phyloP scores from a whole-genome alignment of 2,329 filamentous ascomycete genomes.

The Colletotrichum chrysophilum region DNA sequence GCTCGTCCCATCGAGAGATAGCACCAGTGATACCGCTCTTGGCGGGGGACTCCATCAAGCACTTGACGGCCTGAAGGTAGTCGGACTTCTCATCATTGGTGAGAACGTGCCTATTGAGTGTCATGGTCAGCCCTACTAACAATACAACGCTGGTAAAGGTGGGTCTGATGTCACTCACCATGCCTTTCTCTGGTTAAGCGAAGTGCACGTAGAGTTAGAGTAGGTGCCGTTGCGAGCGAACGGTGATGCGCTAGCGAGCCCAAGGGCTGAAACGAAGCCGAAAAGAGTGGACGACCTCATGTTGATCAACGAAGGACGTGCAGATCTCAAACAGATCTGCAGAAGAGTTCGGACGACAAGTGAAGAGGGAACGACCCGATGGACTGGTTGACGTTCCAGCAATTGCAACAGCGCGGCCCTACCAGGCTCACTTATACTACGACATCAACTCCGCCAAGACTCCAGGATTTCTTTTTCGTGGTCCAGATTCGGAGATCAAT shows the following conservation, averaged over 20 bases:
- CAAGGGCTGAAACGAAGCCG: background rate
- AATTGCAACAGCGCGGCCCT: background rate
- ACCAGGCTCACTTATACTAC: background rate
- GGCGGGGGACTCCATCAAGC: conserved; percentile 6
- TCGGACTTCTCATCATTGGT: background rate
- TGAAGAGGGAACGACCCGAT: background rate
- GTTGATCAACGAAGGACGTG: background rate
- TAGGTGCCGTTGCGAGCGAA: background rate
- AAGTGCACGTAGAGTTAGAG: conserved; percentile 5
- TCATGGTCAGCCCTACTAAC: background rate
- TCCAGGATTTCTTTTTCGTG: background rate
- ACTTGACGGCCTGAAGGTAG: conserved; percentile 9
- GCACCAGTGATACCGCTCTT: conserved; percentile 5
- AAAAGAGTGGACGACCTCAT: conserved; percentile 10
- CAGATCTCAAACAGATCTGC: background rate
- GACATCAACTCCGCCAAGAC: background rate
- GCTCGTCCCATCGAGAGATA: conserved; percentile 3
- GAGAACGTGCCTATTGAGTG: background rate
- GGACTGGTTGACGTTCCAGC: background rate
- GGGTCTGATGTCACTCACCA: background rate
- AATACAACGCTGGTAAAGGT: no score
- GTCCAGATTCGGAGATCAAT: background rate
- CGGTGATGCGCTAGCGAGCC: background rate
- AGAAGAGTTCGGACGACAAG: background rate
- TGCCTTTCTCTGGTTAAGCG: conserved; percentile 2